Conservation (phyloP, 306 rosid genomes). For the Dalbergia cochinchinensis region DNA sequence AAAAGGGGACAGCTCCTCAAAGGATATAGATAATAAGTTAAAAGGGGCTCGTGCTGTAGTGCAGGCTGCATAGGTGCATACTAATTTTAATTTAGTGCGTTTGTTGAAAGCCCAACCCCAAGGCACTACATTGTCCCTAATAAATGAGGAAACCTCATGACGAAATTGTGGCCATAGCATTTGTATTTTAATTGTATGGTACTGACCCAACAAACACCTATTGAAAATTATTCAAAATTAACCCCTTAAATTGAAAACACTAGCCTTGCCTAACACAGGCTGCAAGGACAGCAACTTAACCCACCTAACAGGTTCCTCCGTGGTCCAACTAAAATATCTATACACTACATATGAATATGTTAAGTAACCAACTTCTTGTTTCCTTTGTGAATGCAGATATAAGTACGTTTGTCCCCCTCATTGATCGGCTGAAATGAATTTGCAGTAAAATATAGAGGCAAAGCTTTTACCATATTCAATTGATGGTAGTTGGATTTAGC, state of each 20-base stretch:
- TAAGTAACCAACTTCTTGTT: not conserved
- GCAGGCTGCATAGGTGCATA: not conserved
- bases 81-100: slow-evolving; percentile 14
- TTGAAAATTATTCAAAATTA: not conserved
- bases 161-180: slow-evolving; percentile 14
- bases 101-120: slow-evolving; percentile 14
- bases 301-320: not conserved
- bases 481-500: slow-evolving; percentile 30
- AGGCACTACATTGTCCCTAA: not conserved
- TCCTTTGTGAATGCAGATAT: slow-evolving; percentile 9
- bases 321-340: slow-evolving; percentile 17
- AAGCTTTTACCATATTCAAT: slow-evolving; percentile 31
- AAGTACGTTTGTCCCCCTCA: slow-evolving; percentile 10
- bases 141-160: slow-evolving; percentile 11
- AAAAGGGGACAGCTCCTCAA: not conserved
- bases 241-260: slow-evolving; percentile 11
- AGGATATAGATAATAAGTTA: not conserved
- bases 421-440: slow-evolving; percentile 30
- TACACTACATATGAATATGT: not conserved
- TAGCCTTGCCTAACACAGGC: not conserved
- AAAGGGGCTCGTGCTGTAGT: not conserved
- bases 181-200: slow-evolving; percentile 3
- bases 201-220: not conserved
- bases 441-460: not conserved
- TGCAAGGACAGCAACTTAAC: slow-evolving; percentile 32